Evolutionary conservation across 1,284 basidiomycete genomes (phyloP).

Genomic region (Tylopilus orsonianus): DNA sequence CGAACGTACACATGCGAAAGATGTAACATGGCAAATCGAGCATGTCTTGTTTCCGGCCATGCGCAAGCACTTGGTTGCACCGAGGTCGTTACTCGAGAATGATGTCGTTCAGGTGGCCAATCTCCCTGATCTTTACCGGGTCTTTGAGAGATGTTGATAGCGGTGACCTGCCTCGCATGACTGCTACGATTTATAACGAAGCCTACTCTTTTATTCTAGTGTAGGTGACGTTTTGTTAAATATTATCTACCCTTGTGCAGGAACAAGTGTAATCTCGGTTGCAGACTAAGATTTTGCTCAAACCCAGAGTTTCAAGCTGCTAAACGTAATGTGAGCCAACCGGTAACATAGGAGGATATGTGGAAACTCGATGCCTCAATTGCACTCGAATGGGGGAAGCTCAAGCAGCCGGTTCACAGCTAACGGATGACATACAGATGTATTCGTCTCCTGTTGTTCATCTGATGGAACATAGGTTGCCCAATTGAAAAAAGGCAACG

Average conservation of each 20-base stretch:
- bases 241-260: background rate
- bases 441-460: no score
- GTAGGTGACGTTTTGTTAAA: background rate
- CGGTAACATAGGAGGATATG: no score
- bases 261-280: no score
- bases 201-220: background rate
- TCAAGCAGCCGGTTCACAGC: no score
- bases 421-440: no score
- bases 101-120: conserved; percentile 87
- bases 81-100: conserved; percentile 65
- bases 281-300: no score
- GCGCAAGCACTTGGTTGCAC: conserved; percentile 70
- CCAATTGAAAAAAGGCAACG: no score
- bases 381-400: no score
- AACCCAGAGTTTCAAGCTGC: no score
- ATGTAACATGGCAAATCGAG: conserved; percentile 81
- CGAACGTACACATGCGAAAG: conserved; percentile 45
- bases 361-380: no score
- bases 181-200: conserved; percentile 5
- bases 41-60: conserved; percentile 85
- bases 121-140: conserved; percentile 84
- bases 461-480: no score
- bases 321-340: no score
- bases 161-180: background rate
- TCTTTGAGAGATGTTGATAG: conserved; percentile 82